Evolutionary conservation across 2,329 filamentous ascomycete genomes (phyloP).

Genomic region (Colletotrichum sp.): DNA sequence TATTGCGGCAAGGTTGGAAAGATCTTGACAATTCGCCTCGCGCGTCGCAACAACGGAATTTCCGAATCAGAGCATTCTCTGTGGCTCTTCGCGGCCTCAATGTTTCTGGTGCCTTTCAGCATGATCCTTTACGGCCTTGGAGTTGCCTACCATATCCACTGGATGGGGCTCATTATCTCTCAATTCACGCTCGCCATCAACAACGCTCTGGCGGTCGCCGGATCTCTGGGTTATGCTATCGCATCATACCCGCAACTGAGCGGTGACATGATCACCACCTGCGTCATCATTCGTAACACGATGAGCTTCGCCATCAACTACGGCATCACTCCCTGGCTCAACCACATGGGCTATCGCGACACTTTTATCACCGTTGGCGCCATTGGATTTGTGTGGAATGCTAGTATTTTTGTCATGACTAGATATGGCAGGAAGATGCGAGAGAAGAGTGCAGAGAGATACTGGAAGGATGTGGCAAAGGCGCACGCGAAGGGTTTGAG

Average conservation of each 20-base stretch:
- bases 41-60: slow-evolving; percentile 44
- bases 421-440: slow-evolving; percentile 51
- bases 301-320: slow-evolving; percentile 37
- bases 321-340: slow-evolving; percentile 35
- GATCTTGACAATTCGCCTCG: slow-evolving; percentile 40
- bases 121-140: slow-evolving; percentile 46
- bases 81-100: slow-evolving; percentile 31
- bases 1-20: slow-evolving; percentile 41
- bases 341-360: slow-evolving; percentile 40
- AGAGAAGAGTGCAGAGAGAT: slow-evolving; percentile 39
- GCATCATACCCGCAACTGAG: slow-evolving; percentile 33
- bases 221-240: slow-evolving; percentile 34
- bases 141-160: slow-evolving; percentile 33
- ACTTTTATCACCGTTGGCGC: slow-evolving; percentile 41
- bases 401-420: slow-evolving; percentile 49
- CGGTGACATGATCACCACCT: slow-evolving; percentile 33
- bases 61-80: slow-evolving; percentile 46
- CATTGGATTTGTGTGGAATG: slow-evolving; percentile 39
- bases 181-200: slow-evolving; percentile 31
- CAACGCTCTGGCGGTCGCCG: slow-evolving; percentile 28
- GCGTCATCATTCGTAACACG: slow-evolving; percentile 40
- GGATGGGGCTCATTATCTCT: slow-evolving; percentile 33
- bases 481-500: slow-evolving; percentile 24
- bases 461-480: slow-evolving; percentile 40
- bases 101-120: slow-evolving; percentile 44